These are phyloP conservation scores for Penicillium pancosmium DNA, from an alignment of 495 filamentous ascomycete genomes.

Conservation along the genomic window DNA sequence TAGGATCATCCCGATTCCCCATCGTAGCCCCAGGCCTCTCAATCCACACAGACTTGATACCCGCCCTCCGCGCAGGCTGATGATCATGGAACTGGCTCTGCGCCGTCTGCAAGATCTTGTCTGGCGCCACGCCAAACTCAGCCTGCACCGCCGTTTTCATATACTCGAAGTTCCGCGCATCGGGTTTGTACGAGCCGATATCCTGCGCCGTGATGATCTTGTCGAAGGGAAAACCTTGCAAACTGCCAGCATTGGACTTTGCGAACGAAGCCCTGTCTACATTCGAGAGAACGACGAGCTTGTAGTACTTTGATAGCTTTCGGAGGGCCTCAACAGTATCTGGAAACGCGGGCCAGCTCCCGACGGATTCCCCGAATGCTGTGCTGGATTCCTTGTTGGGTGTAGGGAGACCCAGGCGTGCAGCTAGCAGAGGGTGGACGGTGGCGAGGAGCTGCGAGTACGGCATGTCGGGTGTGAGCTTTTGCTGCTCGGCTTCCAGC, in stretches of 20 bases:
- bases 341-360: slow-evolving; percentile 64
- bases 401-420: slow-evolving; percentile 39
- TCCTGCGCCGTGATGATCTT: slow-evolving; percentile 73
- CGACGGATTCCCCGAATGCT: slow-evolving; percentile 56
- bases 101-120: slow-evolving; percentile 67
- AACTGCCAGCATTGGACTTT: slow-evolving; percentile 51
- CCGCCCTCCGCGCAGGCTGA: slow-evolving; percentile 63
- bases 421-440: slow-evolving; percentile 50
- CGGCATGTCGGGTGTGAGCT: slow-evolving; percentile 49
- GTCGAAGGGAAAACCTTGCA: slow-evolving; percentile 60
- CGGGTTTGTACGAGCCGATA: slow-evolving; percentile 77
- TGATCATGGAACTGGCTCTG: slow-evolving; percentile 74
- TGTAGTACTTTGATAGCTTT: slow-evolving; percentile 61
- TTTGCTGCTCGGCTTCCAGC: slow-evolving; percentile 50
- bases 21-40: slow-evolving; percentile 51
- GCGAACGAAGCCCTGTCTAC: slow-evolving; percentile 66
- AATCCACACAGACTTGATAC: slow-evolving; percentile 72
- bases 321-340: slow-evolving; percentile 64
- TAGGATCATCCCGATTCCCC: slow-evolving; percentile 46
- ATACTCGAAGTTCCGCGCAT: slow-evolving; percentile 65
- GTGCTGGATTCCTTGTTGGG: slow-evolving; percentile 32
- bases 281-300: slow-evolving; percentile 73
- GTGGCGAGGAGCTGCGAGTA: slow-evolving; percentile 61
- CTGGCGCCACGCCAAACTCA: slow-evolving; percentile 57
- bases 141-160: slow-evolving; percentile 55